Evolutionary conservation across 2,329 filamentous ascomycete genomes (phyloP), one percentile per base, ranked within the genome.

Genomic region (Colletotrichum liriopes): DNA sequence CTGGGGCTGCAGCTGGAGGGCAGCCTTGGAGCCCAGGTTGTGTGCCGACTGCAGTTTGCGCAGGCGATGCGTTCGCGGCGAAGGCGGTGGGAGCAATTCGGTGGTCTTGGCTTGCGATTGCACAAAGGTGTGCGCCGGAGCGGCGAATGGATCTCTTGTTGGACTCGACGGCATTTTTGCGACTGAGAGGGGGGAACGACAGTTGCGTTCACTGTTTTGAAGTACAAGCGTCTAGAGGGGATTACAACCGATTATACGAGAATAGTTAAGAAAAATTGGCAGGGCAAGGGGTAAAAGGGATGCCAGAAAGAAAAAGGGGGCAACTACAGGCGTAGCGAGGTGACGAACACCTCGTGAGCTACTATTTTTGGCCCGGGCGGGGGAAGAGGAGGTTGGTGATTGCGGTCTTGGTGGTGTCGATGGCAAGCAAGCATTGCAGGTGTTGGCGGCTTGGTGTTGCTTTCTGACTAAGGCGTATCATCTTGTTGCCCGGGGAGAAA

Each of bases 31-130:
- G 79, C 90, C 90, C 65, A 94, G 82, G 81, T 88, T 86, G 84
- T 94, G 93, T 62, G 93, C 93, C 41, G 93, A 95, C 81, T 94
- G 92, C 39, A 94, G 89, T 79, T 92, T 92, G 76, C 93, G 90
- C 72, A 95, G 86, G 77, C 93, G 90, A 79, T 91, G 89, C 35
- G 90, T 90, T 73, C 90, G 88, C 54, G 91, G 91, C 37, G 91
- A 91, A 32, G 89, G 86, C 73, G 90, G 87, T 59, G 87, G 81
- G 77, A 88, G 85, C 65, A 88, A 83, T 74, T 89, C 84, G 49
- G 85, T 82, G 47, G 81, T 79, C 69, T 83, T 71, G 45, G 69
- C 69, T 55, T 69, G 69, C 35, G 69, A 69, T 35, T 74, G 73
- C 58, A 63, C 62, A 32, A 67, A 67, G 56, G 75, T 58, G 80